Base-by-base conservation (phyloP, 2,329 filamentous ascomycete species). In the Cladobotryum mycophilum region DNA sequence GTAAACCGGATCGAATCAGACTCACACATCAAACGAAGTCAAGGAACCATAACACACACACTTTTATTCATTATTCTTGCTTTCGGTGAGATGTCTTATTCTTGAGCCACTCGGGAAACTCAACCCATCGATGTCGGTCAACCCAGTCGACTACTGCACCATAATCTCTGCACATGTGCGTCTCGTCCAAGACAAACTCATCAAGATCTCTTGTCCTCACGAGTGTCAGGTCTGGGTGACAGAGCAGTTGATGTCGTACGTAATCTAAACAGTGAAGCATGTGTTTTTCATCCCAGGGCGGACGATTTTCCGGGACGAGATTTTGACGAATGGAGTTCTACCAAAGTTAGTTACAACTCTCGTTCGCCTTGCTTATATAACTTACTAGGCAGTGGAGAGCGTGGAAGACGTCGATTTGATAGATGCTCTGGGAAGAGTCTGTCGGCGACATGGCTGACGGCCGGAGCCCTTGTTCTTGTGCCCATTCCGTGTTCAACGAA, bases 251-350 rank as follows among this genome's bases (percentile, higher is more conserved):
- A 15, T 54, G 44, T 17, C 54, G 44, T 18, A 56, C 49, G 22
- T 56, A 56, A 42, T 56, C 54, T 18, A 56, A 38, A 42, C 52
- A 56, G 35, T 56, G 54, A 1, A 54, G 52, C 52, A 56, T 50
- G 11, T 56, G 54, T 12, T 48, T 52, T 46, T 54, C 54, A 33
- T 56, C 41, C 37, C 47, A 54, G 1, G 49, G 38, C 9, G 52
- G 54, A 37, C 41, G 46, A 11, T 34, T 43, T 8, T 47, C 13
- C 3, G 47, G 43, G 49, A 56, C 51, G 44, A 54, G 46, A 22
- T 52, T 54, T 33, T 54, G 43, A 15, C 54, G 49, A 25, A 56
- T 49, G 17, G 54, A 44, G 15, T 54, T 56, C 54, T 56, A 15
- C 1, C 3, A 25, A n/a, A 22, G 17, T 49, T 25, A 45, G 51